Evolutionary conservation across 129 eudicot species (phyloP), one percentile per base, ranked within the genome.

Genomic region (Tanacetum coccineum): DNA sequence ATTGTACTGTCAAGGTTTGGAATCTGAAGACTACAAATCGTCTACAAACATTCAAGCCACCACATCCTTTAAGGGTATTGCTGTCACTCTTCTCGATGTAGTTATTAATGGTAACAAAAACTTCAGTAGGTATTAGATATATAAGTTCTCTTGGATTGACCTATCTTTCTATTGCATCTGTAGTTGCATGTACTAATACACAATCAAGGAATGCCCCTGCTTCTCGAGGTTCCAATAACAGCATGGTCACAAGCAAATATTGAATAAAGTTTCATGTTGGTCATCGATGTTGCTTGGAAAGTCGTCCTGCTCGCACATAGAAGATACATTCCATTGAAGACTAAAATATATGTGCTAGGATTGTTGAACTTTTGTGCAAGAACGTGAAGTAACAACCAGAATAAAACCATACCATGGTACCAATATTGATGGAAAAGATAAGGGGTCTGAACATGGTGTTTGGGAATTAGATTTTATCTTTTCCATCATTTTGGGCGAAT

Each of bases 251-350:
- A 91, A 96, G 76, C 95, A 80, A 82, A 77, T 82, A 59, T 53
- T 92, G 64, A 96, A 92, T 74, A 96, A 92, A 79, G 89, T 88
- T 26, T 74, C 95, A 88, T 77, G 96, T 92, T 68, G 98, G 98
- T 57, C 98, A 92, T 76, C 95, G 91, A 55, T 92, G 96, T 74
- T 92, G 98, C 76, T 92, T 96, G 98, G 98, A 91, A 62, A 92
- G 96, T 74, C 87, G 95, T 60, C 98, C 98, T 30, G 98, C 98
- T 45, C 93, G 98, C 63, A 79, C 91, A 26, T 92, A 96, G 98
- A 78, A 84, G 71, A 88, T 93, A 42, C 87, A 81, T 42, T 81
- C 91, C 2, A 87, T 93, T 39, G 98, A 93, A 68, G 96, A 93
- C 81, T 88, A 96, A 86, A 93, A 88, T 80, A 96, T 93, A 13